Evolutionary conservation across 2,329 filamentous ascomycete species (phyloP), one percentile per base, ranked within the genome.

Genomic region (Fusarium agapanthi): DNA sequence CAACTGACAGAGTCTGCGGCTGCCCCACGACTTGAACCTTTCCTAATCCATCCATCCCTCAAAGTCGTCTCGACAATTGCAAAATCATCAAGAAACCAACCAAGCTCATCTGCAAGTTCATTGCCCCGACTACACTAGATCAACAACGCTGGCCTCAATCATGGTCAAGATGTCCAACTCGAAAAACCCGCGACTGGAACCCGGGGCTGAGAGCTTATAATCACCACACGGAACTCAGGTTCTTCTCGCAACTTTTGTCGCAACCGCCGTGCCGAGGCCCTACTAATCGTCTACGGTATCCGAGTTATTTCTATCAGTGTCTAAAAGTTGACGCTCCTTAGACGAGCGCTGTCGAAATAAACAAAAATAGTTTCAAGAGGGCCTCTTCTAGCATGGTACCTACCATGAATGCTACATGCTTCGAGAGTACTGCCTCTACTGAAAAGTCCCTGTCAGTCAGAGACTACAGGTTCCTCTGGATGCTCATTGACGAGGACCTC

Each of bases 131-230:
- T 43, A 24, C 40, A 41, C 40, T 9, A 7, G 7, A 44, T 13
- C 41, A 13, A 13, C 5, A 9, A 13, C 16, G 7, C 7, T 18
- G 16, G 3, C 0, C 24, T 44, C n/a, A 6, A 20, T 3, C 24
- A 26, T 13, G 7, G 5, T 44, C 41, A 26, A 44, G 41, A 26
- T 26, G 16, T 26, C 24, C 5, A 44, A 26, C 16, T 3, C 16
- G 16, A 44, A 44, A 11, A 44, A 26, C 41, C 41, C 18, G 3
- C n/a, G 11, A 18, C n/a, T 12, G 41, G n/a, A 18, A 18, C 7
- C 24, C 1, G 5, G 22, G 15, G 28, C 45, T 32, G 45, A 48
- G 45, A 48, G 45, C 28, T 24, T 48, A 32, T 48, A 24, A 48
- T 48, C 28, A 32, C 45, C 28, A 32, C 22, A 32, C 3, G 18